Base-by-base conservation (phyloP, 1,139 yeast genomes). In the Candida smagusa region DNA sequence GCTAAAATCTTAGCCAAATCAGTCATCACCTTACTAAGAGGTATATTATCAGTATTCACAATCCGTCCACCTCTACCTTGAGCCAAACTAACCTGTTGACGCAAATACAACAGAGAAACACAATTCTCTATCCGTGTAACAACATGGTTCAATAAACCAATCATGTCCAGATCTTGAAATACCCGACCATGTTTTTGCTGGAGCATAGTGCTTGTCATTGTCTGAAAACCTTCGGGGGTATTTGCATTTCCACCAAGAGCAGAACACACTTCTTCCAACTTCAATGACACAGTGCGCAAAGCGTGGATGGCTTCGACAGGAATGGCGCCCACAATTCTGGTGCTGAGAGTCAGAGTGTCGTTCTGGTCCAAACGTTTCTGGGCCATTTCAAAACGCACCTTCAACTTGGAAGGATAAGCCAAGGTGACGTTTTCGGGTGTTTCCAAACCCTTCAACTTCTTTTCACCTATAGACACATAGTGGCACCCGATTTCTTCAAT, bases 381-480 rank as follows among this genome's bases (percentile, higher is more conserved):
- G 54, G 66, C 61, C 34, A 77, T 55, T 42, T 71, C 74, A 49
- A 65, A 66, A 48, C 97, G 72, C 9, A 84, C 69, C 11, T 72
- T 72, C 41, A 92, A 66, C 31, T 71, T 68, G 43, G 72, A 70
- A 2, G 97, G 95, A 63, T 83, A 90, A 0, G 81, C 80, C 38
- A 89, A 72, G 9, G 95, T 85, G 26, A 94, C 82, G 33, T 76
- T 74, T 56, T 94, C 98, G 1, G 96, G 96, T 28, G 90, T 84
- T 74, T 94, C 98, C 29, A 94, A 72, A 21, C 98, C 98, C 61
- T 94, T 92, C 52, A 94, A 71, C 57, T 89, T 89, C 54, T 80
- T 81, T 54, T 90, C 96, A 22, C 98, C 98, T 37, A 87, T 63
- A 34, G 79, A 81, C 44, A 74, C 77, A 41, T 81, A 74, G n/a